phyloP scores from a whole-genome alignment of 257 asterid species.

The Solanum bulbocastanum region DNA sequence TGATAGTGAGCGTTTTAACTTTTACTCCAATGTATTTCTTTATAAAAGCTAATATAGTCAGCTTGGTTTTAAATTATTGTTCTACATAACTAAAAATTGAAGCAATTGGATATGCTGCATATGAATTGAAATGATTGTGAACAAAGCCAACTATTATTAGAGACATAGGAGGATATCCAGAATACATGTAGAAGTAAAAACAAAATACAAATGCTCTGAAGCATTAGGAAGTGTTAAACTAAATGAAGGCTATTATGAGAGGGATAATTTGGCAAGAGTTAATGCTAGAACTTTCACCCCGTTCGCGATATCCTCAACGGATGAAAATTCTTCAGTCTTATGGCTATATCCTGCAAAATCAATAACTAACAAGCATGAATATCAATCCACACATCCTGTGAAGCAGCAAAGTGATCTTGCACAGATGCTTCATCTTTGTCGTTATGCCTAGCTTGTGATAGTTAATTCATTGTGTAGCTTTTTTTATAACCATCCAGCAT shows the following conservation, averaged over 20 bases:
- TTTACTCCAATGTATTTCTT: background rate
- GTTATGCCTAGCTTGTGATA: background rate
- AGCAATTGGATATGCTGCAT: background rate
- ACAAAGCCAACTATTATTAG: background rate
- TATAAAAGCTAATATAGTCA: background rate
- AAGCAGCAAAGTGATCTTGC: background rate
- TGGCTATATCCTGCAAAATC: conserved; percentile 50
- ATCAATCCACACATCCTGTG: background rate
- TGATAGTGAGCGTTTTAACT: no score
- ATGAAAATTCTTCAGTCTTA: conserved; percentile 70
- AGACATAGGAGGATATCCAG: background rate
- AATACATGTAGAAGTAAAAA: background rate
- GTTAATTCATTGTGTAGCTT: background rate
- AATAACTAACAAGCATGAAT: background rate
- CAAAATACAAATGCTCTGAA: background rate
- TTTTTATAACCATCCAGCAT: background rate
- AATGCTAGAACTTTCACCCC: conserved; percentile 70
- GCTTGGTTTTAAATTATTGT: background rate
- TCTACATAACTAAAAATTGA: background rate
- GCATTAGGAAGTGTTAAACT: background rate
- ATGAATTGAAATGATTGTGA: background rate
- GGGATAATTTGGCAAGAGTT: conserved; percentile 47
- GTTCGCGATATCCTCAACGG: conserved; percentile 38
- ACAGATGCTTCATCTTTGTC: background rate
- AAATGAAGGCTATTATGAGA: conserved; percentile 10